These are phyloP conservation scores for Kodamaea fukazawae DNA, from an alignment of 805 yeast genomes.

Conservation along the genomic window DNA sequence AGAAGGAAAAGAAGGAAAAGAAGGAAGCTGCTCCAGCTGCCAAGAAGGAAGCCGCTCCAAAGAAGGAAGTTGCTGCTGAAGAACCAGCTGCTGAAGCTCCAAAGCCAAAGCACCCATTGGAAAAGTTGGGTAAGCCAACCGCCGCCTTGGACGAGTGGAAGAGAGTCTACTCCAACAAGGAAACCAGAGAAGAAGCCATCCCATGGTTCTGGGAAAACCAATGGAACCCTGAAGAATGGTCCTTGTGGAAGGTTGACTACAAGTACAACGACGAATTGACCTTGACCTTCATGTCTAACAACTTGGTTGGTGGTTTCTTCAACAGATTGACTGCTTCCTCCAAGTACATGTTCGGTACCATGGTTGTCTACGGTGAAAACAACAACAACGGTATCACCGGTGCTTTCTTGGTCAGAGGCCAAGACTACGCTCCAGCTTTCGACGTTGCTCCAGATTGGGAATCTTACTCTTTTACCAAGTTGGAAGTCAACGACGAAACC, in stretches of 20 bases:
- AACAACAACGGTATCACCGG: constrained; percentile 97
- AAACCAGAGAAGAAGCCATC: constrained; percentile 87
- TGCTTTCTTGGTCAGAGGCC: constrained; percentile 93
- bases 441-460: constrained; percentile 99
- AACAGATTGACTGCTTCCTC: constrained; percentile 88
- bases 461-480: constrained; percentile 78
- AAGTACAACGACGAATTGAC: constrained; percentile 98
- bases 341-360: constrained; percentile 89
- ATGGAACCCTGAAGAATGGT: constrained; percentile 90
- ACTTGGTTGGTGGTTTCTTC: constrained; percentile 97
- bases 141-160: constrained; percentile 89
- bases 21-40: constrained; percentile 40
- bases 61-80: constrained; percentile 22
- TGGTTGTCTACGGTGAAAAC: constrained; percentile 98
- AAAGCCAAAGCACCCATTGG: constrained; percentile 92
- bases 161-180: constrained; percentile 94
- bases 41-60: constrained; percentile 26
- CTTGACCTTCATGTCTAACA: constrained; percentile 96
- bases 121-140: constrained; percentile 69
- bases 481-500: constrained; percentile 78
- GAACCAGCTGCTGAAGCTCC: constrained; percentile 51
- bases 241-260: constrained; percentile 92
- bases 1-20: constrained; percentile 66
- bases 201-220: constrained; percentile 97
- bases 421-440: constrained; percentile 86